phyloP scores from a whole-genome alignment of 2,329 filamentous ascomycete genomes.

The Bipolaris zeicola region DNA sequence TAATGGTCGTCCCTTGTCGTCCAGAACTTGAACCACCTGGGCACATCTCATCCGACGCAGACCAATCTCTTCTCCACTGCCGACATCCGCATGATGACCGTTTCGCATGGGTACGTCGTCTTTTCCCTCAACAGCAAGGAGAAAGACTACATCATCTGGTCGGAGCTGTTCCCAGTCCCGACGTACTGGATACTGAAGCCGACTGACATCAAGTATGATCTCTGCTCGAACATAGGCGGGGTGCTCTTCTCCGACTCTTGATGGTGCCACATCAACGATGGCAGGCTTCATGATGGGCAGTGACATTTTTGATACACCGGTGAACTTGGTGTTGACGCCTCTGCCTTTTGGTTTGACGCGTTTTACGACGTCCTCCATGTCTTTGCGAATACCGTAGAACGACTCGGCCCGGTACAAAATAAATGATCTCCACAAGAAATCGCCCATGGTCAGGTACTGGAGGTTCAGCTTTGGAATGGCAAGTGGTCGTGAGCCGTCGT shows the following conservation, averaged over 20 bases:
- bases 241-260: constrained; percentile 79
- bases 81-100: constrained; percentile 54
- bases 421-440: constrained; percentile 96
- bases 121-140: constrained; percentile 74
- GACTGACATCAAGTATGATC: constrained; percentile 80
- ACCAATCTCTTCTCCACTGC: constrained; percentile 66
- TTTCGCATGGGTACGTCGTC: constrained; percentile 60
- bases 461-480: constrained; percentile 94
- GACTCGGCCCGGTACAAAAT: constrained; percentile 87
- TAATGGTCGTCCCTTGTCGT: constrained; percentile 79
- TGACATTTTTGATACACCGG: constrained; percentile 90
- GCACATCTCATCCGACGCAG: constrained; percentile 77
- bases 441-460: constrained; percentile 91
- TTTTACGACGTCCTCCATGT: constrained; percentile 82
- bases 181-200: constrained; percentile 74
- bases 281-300: constrained; percentile 83
- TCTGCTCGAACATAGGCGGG: constrained; percentile 88
- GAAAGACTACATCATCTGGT: constrained; percentile 86
- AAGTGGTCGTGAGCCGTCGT: constrained; percentile 84
- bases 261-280: constrained; percentile 82
- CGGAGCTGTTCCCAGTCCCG: constrained; percentile 89
- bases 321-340: constrained; percentile 72
- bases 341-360: constrained; percentile 73
- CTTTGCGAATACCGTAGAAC: constrained; percentile 91
- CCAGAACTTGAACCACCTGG: constrained; percentile 82